These are phyloP conservation scores for Ceratobasidium sp. DNA, from an alignment of 1,284 basidiomycete species.

Conservation along the genomic window DNA sequence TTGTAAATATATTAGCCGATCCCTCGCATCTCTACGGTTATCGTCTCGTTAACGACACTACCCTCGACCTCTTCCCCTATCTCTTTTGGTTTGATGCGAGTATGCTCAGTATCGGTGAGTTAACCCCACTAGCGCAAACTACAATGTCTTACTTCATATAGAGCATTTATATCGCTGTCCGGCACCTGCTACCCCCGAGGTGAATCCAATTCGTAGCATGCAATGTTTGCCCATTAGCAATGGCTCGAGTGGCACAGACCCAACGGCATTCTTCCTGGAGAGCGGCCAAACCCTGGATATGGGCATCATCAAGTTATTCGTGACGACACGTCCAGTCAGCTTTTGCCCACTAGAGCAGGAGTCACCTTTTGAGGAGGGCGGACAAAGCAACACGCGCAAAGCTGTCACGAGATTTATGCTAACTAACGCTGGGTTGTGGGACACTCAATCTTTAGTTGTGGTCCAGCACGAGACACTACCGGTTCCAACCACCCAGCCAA, in stretches of 20 bases:
- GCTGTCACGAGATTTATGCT: background rate
- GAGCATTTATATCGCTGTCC: background rate
- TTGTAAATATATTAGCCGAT: slow-evolving; percentile 58
- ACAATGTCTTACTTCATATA: background rate
- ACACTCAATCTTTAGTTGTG: slow-evolving; percentile 1
- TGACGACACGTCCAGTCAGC: background rate
- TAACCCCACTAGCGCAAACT: background rate
- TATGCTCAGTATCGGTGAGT: slow-evolving; percentile 60
- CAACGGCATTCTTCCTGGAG: background rate
- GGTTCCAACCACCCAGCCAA: background rate
- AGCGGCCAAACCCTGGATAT: slow-evolving; percentile 8
- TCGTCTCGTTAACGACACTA: slow-evolving; percentile 61
- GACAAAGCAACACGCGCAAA: background rate
- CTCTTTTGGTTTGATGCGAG: slow-evolving; percentile 64
- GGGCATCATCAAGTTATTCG: slow-evolving; percentile 29
- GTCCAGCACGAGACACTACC: background rate
- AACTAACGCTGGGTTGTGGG: background rate
- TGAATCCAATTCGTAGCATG: background rate
- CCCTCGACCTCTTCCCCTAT: slow-evolving; percentile 64
- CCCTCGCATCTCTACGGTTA: slow-evolving; percentile 58
- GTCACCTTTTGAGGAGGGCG: background rate
- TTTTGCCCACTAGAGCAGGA: background rate
- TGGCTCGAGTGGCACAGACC: background rate
- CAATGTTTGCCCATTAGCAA: background rate
- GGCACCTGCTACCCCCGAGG: background rate